Evolutionary conservation across 805 yeast genomes (phyloP), one percentile per base, ranked within the genome.

Genomic region (Wickerhamiella occidentalis): DNA sequence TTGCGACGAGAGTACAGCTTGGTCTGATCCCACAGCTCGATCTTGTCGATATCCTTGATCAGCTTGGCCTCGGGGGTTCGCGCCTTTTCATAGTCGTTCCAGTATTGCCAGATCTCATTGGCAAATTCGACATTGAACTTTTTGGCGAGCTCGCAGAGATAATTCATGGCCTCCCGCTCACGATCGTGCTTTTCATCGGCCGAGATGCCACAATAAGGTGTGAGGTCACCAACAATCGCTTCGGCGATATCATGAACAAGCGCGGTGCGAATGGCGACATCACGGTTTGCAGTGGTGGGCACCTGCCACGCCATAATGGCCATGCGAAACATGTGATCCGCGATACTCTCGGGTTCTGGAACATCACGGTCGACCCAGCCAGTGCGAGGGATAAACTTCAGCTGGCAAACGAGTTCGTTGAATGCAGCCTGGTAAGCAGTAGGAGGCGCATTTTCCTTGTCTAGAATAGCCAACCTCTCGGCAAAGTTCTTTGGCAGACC

Each of bases 281-380:
- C 73, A 22, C 75, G 69, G 64, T 84, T 78, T 1, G 69, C 65
- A n/a, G 65, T 64, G 46, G 73, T 66, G 25, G 68, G 65, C 40
- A 85, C 73, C 21, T 86, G 64, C 82, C 87, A 77, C 19, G 90
- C 72, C 40, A 86, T 77, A 18, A 88, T 69, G 4, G 86, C 78
- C 96, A 90, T 88, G 51, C 98, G 73, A 63, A 90, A 88, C 95
- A 88, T 88, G 64, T 90, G 96, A 65, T 88, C 96, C n/a, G 85
- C 76, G 47, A 87, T 86, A 47, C 83, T 76, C 64, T 86, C 85
- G 2, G 80, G 79, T 22, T 69, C 58, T 1, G 70, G 70, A 15
- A 70, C 61, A 9, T 76, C 74, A 59, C 77, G 78, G 61, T 86
- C 90, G 18, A 90, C 65, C 97, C 97, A 90, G 1, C 98, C 98